These are phyloP conservation scores for Penicillium sp. DNA, from an alignment of 2,329 filamentous ascomycete genomes.

Conservation along the genomic window DNA sequence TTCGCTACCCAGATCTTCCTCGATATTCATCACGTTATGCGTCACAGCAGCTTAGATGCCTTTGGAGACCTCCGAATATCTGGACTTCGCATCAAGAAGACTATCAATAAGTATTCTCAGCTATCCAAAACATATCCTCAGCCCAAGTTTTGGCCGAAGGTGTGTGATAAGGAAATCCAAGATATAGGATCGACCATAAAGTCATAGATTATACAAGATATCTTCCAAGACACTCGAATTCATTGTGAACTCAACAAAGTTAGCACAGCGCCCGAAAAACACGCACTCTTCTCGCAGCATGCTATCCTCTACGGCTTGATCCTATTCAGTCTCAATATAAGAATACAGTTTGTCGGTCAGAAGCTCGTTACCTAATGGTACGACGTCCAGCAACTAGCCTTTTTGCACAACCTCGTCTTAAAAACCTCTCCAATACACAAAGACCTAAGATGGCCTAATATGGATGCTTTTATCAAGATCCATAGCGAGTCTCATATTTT, in stretches of 20 bases:
- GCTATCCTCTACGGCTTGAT: conserved; percentile 27
- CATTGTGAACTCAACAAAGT: conserved; percentile 7
- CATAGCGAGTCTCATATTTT: conserved; percentile 34
- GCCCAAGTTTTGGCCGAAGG: conserved; percentile 31
- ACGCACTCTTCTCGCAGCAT: conserved; percentile 28
- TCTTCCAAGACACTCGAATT: conserved; percentile 1
- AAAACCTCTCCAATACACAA: conserved; percentile 8
- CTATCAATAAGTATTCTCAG: conserved; percentile 25
- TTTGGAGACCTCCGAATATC: conserved; percentile 28
- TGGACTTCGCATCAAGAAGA: conserved; percentile 29
- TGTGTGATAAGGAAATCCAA: conserved; percentile 24
- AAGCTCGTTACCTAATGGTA: conserved; percentile 30
- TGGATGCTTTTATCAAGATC: conserved; percentile 33
- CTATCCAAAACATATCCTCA: conserved; percentile 22
- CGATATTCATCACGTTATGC: conserved; percentile 37
- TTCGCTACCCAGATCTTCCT: conserved; percentile 37
- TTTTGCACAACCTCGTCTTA: conserved; percentile 29
- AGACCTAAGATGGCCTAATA: conserved; percentile 30
- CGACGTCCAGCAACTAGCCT: conserved; percentile 32
- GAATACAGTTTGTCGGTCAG: conserved; percentile 29
- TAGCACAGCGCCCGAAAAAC: conserved; percentile 14
- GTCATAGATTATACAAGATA: conserved; percentile 20
- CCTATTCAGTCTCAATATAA: conserved; percentile 27
- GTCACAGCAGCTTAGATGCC: conserved; percentile 21
- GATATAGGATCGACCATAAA: conserved; percentile 13